Evolutionary conservation across 495 filamentous ascomycete species (phyloP), one percentile per base, ranked within the genome.

Genomic region (Penicillium psychrofluorescens): DNA sequence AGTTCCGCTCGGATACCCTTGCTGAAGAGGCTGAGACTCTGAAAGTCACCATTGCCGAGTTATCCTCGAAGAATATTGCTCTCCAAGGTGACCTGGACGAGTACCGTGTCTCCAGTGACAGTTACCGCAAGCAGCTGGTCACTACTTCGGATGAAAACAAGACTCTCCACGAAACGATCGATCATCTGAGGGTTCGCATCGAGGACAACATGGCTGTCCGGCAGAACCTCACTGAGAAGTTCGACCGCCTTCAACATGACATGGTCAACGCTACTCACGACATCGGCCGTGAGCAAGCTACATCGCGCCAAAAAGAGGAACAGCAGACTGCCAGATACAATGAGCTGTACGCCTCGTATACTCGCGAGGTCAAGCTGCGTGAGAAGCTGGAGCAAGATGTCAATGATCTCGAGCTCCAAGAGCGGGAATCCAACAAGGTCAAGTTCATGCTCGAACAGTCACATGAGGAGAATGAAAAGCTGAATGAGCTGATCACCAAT

Each of bases 301-400:
- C 75, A 15, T 88, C 81, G 68, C 71, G 74, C 36, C 80, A 81
- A 64, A 83, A 77, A 50, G 84, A 91, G 53, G 79, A 90, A 53
- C 78, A 84, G 36, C 76, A 87, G 45, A 68, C 79, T 42, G 83
- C 82, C 48, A 80, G 79, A 43, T 83, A 89, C 44, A 88, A 95
- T 45, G 79, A 90, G 36, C 75, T 95, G 15, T 82, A 83, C 43
- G 85, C 85, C 29, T 78, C 80, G 43, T 76, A 91, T 35, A 84
- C 83, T 45, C 81, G 84, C 7, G 88, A 96, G 59, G 76, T 81
- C 7, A 75, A 81, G 45, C 84, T 85, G 27, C 79, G 87, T 22
- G 81, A 94, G 61, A 77, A 85, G 35, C 76, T 96, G 13, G 85
- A 95, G 56, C 67, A 74, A 5, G 88, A 96, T 58, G 77, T 96